Conservation (phyloP, 805 yeast genomes). For the Candida ortonii region DNA sequence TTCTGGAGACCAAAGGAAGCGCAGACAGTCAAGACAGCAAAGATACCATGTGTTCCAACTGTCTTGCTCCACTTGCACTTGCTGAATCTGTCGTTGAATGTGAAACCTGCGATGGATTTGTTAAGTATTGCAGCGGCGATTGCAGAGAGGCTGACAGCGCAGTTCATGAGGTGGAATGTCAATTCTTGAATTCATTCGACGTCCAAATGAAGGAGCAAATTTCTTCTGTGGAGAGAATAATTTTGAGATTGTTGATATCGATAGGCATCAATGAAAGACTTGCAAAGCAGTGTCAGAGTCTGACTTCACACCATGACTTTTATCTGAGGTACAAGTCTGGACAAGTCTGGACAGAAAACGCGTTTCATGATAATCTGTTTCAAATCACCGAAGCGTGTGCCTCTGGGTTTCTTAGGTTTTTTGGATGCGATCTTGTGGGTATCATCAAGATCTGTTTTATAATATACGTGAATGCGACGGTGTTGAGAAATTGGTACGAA, state of each 20-base stretch:
- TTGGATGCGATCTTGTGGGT: slow-evolving; percentile 17
- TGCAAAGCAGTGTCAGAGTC: slow-evolving; percentile 14
- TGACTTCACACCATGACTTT: slow-evolving; percentile 24
- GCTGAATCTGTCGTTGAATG: slow-evolving; percentile 5
- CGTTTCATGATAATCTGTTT: slow-evolving; percentile 15
- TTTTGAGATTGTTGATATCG: slow-evolving; percentile 10
- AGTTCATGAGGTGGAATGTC: slow-evolving; percentile 19
- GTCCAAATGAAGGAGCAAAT: slow-evolving; percentile 6
- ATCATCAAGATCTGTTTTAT: slow-evolving; percentile 18
- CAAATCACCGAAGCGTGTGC: slow-evolving; percentile 14
- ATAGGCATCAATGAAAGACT: slow-evolving; percentile 5
- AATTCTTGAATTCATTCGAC: slow-evolving; percentile 5
- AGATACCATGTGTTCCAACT: slow-evolving; percentile 12
- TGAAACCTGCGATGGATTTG: slow-evolving; percentile 10
- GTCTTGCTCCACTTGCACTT: slow-evolving; percentile 11
- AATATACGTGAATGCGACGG: slow-evolving; percentile 32
- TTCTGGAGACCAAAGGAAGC: slow-evolving; percentile 13
- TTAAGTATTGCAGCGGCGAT: slow-evolving; percentile 16
- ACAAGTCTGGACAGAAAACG: background rate
- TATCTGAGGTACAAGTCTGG: slow-evolving; percentile 9
- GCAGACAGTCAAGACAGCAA: slow-evolving; percentile 11
- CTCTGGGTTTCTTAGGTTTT: slow-evolving; percentile 14
- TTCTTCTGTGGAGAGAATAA: slow-evolving; percentile 13
- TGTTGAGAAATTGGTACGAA: slow-evolving; percentile 25
- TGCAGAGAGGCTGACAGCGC: slow-evolving; percentile 14